Evolutionary conservation across 208 protist species (phyloP), one percentile per base, ranked within the genome.

Genomic region (Crithidia expoeki): DNA sequence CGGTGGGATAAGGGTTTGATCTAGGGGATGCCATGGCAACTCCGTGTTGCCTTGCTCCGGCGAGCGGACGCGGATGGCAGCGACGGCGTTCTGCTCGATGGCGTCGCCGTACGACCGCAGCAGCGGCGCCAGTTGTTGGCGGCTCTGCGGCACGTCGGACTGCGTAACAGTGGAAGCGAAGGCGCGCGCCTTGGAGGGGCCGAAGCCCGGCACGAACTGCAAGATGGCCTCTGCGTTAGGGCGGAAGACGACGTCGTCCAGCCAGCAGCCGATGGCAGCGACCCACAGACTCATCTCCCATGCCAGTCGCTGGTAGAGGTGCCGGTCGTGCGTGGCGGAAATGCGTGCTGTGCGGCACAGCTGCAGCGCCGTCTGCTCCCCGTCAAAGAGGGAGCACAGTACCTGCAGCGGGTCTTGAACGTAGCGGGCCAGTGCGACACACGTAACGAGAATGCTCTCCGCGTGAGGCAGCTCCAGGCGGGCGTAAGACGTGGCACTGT

Each of bases 221-320:
- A 96, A 50, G 32, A 76, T 49, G 4, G 85, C 75, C 4, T 68
- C 77, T 32, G 74, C 79, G 53, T 88, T 81, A 10, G 86, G 83
- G 28, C 83, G 72, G 21, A 72, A 79, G 10, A 87, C 40, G 38
- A 80, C 80, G 55, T 94, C 82, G 33, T 85, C 76, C 2, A 93
- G 40, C 85, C 85, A 88, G 36, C 92, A 60, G 1, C 91, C 91
- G 36, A 69, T 74, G 21, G 72, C 80, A 9, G 74, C 82, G 4
- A 92, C 81, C 88, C 91, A 96, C 44, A 96, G 74, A 34, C 79
- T 86, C 85, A 94, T 93, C 55, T 96, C 88, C 88, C 91, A 96
- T 32, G 63, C 74, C 12, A 96, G 74, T 6, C 80, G 76, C 44
- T 72, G 61, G 65, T 91, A 93, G 16, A 96, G 74, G 50, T 77